Base-by-base conservation (phyloP, 1,139 yeast genomes). In the Saccharomyces uvarum region DNA sequence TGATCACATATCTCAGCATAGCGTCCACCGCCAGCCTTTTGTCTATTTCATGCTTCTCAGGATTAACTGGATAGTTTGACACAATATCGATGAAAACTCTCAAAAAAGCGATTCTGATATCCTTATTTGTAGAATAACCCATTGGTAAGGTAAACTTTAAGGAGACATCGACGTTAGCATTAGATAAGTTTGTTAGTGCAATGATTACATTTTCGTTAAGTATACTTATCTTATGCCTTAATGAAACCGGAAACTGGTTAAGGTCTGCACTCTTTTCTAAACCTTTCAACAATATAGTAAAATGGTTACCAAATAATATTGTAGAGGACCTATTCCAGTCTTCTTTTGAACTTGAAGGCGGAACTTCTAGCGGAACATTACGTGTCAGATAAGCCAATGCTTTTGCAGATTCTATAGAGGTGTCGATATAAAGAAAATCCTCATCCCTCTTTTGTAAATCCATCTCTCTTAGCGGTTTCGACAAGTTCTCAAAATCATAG, bases 121-220 rank as follows among this genome's bases (percentile, higher is more conserved):
- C 79, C 19, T 74, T 70, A 63, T 86, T 86, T 38, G 79, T 79
- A 62, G 88, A 89, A 63, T 83, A 86, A 0, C 96, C 95, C 63
- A 88, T 75, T 0, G 95, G 90, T 21, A 89, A 72, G 0, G 90
- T 90, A 69, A 82, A 82, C 54, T 82, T 83, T 65, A 89, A 76
- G 6, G 96, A 96, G 51, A 87, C 83, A 59, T 86, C 90, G 2
- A 86, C 82, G 63, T 89, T 90, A n/a, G 87, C 79, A 62, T 80
- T 84, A 51, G 89, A 73, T 38, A 89, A 69, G 60, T 86, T 86
- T 1, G 90, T 83, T 50, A 88, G 75, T 38, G 88, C 81, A 47
- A 76, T 75, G 53, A 88, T 80, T n/a, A 86, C 82, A 65, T 84
- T 82, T 19, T 84, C 87, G 19, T 83, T 79, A 19, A 87, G 75